A percentile compares a stretch with the other conserved stretches of the same genome.
Conservation (phyloP, 2,329 filamentous ascomycete genomes). For the Aspergillus sp. region DNA sequence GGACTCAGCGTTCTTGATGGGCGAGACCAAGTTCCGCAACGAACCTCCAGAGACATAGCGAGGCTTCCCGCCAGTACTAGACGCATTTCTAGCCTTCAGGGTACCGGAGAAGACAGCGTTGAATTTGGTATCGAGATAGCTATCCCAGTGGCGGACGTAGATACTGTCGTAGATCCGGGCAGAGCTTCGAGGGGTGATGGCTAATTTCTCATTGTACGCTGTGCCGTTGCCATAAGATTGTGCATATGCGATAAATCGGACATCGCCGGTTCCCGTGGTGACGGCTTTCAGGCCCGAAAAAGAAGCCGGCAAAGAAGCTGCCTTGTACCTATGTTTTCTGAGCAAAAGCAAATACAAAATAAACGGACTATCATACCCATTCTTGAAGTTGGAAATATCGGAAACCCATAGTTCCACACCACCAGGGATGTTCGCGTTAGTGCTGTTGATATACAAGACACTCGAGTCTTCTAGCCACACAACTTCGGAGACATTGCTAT, state of each 20-base stretch:
- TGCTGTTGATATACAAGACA: constrained; percentile 50
- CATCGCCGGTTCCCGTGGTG: constrained; percentile 33
- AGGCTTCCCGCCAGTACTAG: constrained; percentile 29
- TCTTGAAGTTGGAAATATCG: constrained; percentile 24
- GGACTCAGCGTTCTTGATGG: constrained; percentile 39
- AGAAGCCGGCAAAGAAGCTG: constrained; percentile 30
- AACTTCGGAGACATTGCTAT: constrained; percentile 60
- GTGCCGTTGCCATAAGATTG: constrained; percentile 61
- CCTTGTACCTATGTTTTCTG: constrained; percentile 26
- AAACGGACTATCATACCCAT: constrained; percentile 18
- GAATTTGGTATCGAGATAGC: constrained; percentile 62
- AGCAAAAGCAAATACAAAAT: background rate
- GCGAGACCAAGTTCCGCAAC: constrained; percentile 42
- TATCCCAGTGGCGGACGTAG: constrained; percentile 78
- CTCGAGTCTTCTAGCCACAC: constrained; percentile 65
- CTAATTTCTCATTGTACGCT: constrained; percentile 59
- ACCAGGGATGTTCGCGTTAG: constrained; percentile 34
- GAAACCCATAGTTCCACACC: constrained; percentile 36
- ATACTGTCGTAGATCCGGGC: constrained; percentile 67
- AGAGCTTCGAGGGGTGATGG: constrained; percentile 54
- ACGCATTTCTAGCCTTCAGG: constrained; percentile 36
- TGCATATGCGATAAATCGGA: constrained; percentile 51
- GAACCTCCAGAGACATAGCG: constrained; percentile 46
- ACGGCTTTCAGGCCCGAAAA: constrained; percentile 35
- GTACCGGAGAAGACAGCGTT: constrained; percentile 68